Conservation (phyloP, 306 rosid species). For the Crataegus laevigata region DNA sequence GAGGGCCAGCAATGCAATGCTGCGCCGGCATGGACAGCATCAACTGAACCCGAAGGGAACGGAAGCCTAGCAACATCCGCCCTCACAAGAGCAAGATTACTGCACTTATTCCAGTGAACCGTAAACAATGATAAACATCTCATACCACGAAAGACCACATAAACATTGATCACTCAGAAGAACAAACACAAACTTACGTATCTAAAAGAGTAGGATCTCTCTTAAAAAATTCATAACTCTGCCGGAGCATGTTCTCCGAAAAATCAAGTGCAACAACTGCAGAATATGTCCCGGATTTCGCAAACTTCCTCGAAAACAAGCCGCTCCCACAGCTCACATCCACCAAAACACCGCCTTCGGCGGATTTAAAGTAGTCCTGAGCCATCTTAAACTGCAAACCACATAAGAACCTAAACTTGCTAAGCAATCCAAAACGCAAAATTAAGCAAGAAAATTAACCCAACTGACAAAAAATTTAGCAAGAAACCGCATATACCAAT, state of each 20-base stretch:
- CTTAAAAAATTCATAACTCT: constrained; percentile 74
- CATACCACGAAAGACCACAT: not conserved
- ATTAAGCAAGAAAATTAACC: no score
- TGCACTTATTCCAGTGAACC: constrained; percentile 38
- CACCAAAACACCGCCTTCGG: constrained; percentile 67
- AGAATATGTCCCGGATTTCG: constrained; percentile 60
- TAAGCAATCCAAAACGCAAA: no score
- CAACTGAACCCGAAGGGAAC: constrained; percentile 70
- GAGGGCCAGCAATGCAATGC: constrained; percentile 98
- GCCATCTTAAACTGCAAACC: constrained; percentile 76
- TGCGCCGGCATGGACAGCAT: constrained; percentile 96
- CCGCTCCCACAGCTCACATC: constrained; percentile 97
- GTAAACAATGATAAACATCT: not conserved
- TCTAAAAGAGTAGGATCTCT: constrained; percentile 50
- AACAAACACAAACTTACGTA: constrained; percentile 25
- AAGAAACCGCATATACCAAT: not conserved
- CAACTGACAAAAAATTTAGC: not conserved
- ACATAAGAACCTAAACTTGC: not conserved
- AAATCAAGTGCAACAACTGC: constrained; percentile 80
- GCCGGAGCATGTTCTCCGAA: constrained; percentile 93
- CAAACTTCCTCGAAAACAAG: constrained; percentile 79
- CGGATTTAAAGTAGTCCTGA: constrained; percentile 68
- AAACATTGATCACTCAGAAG: not conserved
- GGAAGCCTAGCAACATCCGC: constrained; percentile 97
- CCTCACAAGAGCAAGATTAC: constrained; percentile 92